Base-by-base conservation (phyloP, 148 eudicot species). In the Nepenthes gracilis region DNA sequence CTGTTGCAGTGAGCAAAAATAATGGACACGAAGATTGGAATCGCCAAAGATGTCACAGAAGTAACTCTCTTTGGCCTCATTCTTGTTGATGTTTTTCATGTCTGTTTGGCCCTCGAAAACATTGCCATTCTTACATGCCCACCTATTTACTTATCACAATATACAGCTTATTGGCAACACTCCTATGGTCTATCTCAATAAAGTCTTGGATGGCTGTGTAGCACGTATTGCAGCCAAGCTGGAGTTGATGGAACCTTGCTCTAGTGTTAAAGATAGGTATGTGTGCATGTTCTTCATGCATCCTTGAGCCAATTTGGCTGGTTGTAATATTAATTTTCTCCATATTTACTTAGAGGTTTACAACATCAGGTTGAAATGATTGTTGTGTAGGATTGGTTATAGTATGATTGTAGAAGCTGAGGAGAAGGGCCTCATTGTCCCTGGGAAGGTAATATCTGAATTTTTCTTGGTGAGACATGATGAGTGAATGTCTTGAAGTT, bases 361-460 rank as follows among this genome's bases (percentile, higher is more conserved):
- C 3, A 45, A 5, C 13, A 49, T 49, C 13, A 49, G 11, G 3
- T n/a, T 6, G 12, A 49, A 49, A 49, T 49, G 53, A 12, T 49
- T n/a, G 53, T 2, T n/a, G 12, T 49, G 13, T 64, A 90, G 97
- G 83, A 82, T 86, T 63, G 94, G 77, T 51, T 62, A 67, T 58
- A 75, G 80, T 55, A 80, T 90, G 94, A 84, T 90, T 53, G 68
- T 76, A 70, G 97, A 86, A 70, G 97, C 97, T 13, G 97, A 90
- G 64, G 86, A 82, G 43, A 81, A 77, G 57, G 88, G 94, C 50
- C 68, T 86, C 49, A 90, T 90, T 63, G 78, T 80, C 47, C 94
- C 97, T 38, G 85, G 78, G 49, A 84, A 86, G 94, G 97, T 86
- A 37, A 38, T 52, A 52, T 40, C 43, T 55, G 55, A 52, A 6